Base-by-base conservation (phyloP, 441 rosid species). In the Erodium texanum region DNA sequence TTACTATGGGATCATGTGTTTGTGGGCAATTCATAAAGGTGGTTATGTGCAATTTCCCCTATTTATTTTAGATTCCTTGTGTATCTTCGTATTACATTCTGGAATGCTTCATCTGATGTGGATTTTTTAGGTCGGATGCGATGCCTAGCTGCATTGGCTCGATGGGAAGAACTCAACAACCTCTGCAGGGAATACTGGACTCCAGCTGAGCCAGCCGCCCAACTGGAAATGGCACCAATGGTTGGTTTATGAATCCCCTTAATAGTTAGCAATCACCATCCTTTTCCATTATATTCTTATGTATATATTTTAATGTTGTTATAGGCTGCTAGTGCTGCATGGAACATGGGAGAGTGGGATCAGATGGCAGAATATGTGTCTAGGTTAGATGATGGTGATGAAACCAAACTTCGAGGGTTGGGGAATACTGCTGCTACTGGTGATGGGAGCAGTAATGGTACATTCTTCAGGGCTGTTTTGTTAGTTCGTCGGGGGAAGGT, bases 281-380 rank as follows among this genome's bases (percentile, higher is more conserved):
- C 56, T 66, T 71, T 70, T 65, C 27, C 38, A 34, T 34, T 34
- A 34, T 34, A 34, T 34, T 7, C 38, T 5, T 34, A 34, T 34
- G 9, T 34, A 10, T 34, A 76, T 72, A 68, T 72, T 65, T 56
- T 45, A 59, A 34, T 67, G 24, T 73, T 79, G 41, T 36, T 74
- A 32, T 81, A 95, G 99, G 99, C 99, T 79, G 98, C 98, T 72
- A 59, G 3, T 54, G 99, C 99, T 84, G 99, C 99, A 73, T 96
- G 98, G 99, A 93, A 89, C 80, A 93, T 96, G 99, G 97, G 98
- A 61, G 99, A 96, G 75, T 96, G 98, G 98, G 98, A 96, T 81
- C 99, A 93, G 78, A 96, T 96, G 99, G 89, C 96, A 5, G 99
- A 96, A 78, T 96, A 93, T 81, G 99, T 93, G 64, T 89, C 91